Evolutionary conservation across 1,284 basidiomycete genomes (phyloP).

Genomic region (Cerrena zonata): DNA sequence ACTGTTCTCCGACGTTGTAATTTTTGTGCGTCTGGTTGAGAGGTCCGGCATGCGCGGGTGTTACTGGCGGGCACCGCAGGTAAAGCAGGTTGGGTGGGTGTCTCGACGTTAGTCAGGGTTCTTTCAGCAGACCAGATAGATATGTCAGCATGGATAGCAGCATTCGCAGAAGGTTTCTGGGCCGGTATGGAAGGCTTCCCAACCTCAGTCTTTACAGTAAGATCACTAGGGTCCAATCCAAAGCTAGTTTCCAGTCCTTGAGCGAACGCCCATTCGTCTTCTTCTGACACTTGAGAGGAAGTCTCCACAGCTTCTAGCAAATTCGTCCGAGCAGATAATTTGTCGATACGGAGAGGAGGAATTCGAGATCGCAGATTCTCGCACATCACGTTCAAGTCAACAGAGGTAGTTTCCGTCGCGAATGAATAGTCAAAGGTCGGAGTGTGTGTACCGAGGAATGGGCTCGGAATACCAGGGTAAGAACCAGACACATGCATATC

Average conservation of each 20-base stretch:
- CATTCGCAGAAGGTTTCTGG: slow-evolving; percentile 11
- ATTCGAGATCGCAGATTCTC: slow-evolving; percentile 30
- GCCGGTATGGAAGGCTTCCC: slow-evolving; percentile 12
- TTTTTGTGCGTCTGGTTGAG: slow-evolving; percentile 9
- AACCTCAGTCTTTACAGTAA: neutral
- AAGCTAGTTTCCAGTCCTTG: neutral
- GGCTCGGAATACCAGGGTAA: slow-evolving; percentile 59
- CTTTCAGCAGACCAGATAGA: slow-evolving; percentile 12
- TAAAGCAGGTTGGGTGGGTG: slow-evolving; percentile 1
- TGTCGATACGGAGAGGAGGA: slow-evolving; percentile 19
- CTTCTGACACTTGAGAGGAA: slow-evolving; percentile 16
- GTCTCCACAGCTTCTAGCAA: neutral
- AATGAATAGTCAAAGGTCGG: slow-evolving; percentile 32
- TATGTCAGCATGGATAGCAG: neutral
- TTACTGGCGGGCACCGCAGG: slow-evolving; percentile 1
- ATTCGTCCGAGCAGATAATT: neutral
- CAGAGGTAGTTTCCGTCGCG: slow-evolving; percentile 23
- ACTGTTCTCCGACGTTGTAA: slow-evolving; percentile 26
- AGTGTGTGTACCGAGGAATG: slow-evolving; percentile 49
- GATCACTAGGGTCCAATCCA: neutral
- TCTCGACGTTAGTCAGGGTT: slow-evolving; percentile 11
- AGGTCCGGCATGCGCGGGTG: neutral
- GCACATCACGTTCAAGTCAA: slow-evolving; percentile 54
- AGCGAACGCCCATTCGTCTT: slow-evolving; percentile 46
- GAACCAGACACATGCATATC: slow-evolving; percentile 19